Conservation (phyloP, 768 basidiomycete genomes). For the Rhodotorula paludigena region DNA sequence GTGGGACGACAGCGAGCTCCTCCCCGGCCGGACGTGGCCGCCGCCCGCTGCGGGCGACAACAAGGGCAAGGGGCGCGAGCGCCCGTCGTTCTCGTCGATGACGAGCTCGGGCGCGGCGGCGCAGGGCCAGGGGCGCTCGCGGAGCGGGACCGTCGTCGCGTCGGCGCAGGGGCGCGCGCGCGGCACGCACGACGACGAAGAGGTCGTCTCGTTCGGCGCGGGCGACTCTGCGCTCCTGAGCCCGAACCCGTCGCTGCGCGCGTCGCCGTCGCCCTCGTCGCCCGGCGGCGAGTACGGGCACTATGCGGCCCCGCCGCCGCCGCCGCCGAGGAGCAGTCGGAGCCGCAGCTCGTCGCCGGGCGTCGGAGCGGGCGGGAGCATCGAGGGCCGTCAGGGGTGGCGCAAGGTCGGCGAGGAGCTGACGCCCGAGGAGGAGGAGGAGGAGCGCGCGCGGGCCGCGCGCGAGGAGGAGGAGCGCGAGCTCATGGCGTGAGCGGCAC, state of each 20-base stretch:
- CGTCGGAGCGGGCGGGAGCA: background rate
- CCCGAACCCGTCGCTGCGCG: background rate
- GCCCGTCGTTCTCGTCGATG: background rate
- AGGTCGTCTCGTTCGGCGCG: background rate
- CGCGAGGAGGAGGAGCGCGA: conserved; percentile 31
- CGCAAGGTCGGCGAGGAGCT: conserved; percentile 26
- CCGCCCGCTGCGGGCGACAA: background rate
- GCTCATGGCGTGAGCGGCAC: conserved; percentile 14
- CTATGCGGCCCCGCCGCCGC: background rate
- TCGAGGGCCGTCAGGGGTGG: conserved; percentile 12
- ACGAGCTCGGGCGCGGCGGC: background rate
- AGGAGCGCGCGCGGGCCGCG: background rate
- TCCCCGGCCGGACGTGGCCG: conserved; percentile 14
- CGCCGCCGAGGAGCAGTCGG: background rate
- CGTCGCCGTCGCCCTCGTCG: background rate
- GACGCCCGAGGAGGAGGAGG: conserved; percentile 8
- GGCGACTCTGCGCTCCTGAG: conserved; percentile 14
- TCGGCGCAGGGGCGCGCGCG: background rate
- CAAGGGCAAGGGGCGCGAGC: conserved; percentile 26
- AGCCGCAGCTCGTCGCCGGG: conserved; percentile 1
- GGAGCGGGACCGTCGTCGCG: background rate
- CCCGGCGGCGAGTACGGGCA: background rate
- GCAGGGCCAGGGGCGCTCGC: background rate
- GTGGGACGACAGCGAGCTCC: conserved; percentile 29
- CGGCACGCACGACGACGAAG: conserved; percentile 2